phyloP scores from a whole-genome alignment of 2,329 filamentous ascomycete genomes.

The Fusarium heterosporum region DNA sequence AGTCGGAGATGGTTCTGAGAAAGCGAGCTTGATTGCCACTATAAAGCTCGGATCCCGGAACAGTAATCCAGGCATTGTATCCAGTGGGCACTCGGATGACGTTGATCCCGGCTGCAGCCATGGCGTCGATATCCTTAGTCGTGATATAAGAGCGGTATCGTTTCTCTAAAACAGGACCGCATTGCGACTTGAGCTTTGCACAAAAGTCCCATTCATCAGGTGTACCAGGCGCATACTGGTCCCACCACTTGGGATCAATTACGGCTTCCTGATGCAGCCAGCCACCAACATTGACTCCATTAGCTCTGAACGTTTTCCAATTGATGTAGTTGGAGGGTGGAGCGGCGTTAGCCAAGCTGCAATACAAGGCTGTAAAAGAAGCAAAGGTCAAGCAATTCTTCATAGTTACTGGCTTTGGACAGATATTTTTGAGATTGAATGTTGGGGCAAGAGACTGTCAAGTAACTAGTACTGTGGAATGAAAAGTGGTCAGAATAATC shows the following conservation, averaged over 20 bases:
- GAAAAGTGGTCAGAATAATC: no score
- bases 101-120: not conserved
- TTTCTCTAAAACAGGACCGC: not conserved
- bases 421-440: no score
- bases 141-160: not conserved
- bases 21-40: not conserved
- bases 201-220: slow-evolving; percentile 2
- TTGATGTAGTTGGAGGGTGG: not conserved
- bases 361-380: not conserved
- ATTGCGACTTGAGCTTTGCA: not conserved
- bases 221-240: not conserved
- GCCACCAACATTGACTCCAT: not conserved
- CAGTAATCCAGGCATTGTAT: not conserved
- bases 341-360: not conserved
- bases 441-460: no score
- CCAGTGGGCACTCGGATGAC: not conserved
- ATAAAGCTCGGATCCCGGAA: not conserved
- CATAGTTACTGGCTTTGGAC: no score
- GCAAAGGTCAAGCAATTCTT: no score
- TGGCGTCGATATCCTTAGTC: not conserved
- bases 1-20: not conserved
- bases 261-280: slow-evolving; percentile 1
- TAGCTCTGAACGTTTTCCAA: not conserved
- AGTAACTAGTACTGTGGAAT: no score
- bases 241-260: not conserved